phyloP scores from a whole-genome alignment of 2,329 filamentous ascomycete genomes.

The Colletotrichum ledebouriae region DNA sequence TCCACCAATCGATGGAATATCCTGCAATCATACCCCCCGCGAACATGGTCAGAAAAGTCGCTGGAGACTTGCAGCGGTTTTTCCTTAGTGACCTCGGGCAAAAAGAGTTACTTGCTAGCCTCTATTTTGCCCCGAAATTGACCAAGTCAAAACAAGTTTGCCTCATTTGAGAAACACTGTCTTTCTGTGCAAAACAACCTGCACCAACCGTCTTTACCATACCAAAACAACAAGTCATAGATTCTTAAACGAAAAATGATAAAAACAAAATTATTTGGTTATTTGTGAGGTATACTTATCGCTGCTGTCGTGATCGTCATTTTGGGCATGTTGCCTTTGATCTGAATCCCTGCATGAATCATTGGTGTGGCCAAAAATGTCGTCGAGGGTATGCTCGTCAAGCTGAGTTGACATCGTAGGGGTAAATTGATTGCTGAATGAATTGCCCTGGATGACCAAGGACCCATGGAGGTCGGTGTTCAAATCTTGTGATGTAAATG shows the following conservation, averaged over 20 bases:
- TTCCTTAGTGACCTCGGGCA: not conserved
- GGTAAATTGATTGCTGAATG: constrained; percentile 15
- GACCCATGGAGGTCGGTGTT: not conserved
- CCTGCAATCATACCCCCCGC: not conserved
- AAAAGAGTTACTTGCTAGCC: not conserved
- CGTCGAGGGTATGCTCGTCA: constrained; percentile 20
- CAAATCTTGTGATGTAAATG: constrained; percentile 13
- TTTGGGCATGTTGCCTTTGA: not conserved
- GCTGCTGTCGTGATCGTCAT: not conserved
- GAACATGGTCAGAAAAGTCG: not conserved
- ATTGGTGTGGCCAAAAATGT: constrained; percentile 19
- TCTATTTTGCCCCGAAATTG: not conserved
- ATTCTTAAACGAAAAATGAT: too few species aligned
- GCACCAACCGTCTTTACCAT: too few species aligned
- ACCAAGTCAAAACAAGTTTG: not conserved
- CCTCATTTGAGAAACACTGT: not conserved
- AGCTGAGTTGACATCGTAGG: constrained; percentile 20
- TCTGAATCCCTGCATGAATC: not conserved
- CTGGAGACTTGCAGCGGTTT: constrained; percentile 22
- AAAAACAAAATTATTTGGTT: too few species aligned
- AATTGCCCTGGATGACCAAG: not conserved
- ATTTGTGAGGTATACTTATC: too few species aligned
- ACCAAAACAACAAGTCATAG: too few species aligned
- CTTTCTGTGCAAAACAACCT: not conserved
- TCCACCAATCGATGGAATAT: not conserved